Base-by-base conservation (phyloP, 2,329 filamentous ascomycete species). In the Coniochaeta sp. region DNA sequence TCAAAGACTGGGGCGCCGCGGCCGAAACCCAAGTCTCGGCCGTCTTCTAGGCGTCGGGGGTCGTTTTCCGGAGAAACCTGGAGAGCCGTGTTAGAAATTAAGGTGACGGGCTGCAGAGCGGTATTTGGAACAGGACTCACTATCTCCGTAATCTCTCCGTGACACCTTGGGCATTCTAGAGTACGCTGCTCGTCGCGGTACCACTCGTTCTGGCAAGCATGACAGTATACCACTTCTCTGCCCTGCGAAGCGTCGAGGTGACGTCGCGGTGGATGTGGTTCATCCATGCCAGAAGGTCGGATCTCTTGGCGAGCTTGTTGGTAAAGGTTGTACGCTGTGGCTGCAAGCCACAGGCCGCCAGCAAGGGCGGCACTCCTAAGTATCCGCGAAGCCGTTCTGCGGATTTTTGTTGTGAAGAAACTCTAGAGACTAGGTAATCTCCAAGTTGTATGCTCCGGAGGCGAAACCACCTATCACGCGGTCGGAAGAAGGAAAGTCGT, bases 191-290 rank as follows among this genome's bases (percentile, higher is more conserved):
- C 82, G 62, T 90, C 84, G 62, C 85, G 80, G 69, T 89, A 90
- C 91, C 92, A 98, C 72, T 96, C 89, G 64, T 89, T 77, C 58
- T 82, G 73, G 76, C 95, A 98, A 62, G 81, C 77, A 74, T 98
- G 91, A 74, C 95, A 99, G 73, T 83, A 96, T 59, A 97, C 88
- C 64, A 93, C 84, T 70, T 96, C 90, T 64, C 85, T 80, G 63
- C 75, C 75, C 5, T 72, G 68, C 24, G 73, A 75, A 64, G 79
- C 79, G 70, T 83, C 80, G 60, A 86, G 77, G 67, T 79, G 80
- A 50, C 67, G 47, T 16, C 30, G 47, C 17, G 22, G 47, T 9
- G 47, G 24, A 26, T 28, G 47, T 26, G 47, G 26, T 52, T 52
- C 47, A 30, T 68, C 66, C 69, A 69, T 72, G 59, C 50, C 62